Percentiles rank a stretch among this genome's conserved stretches.
Evolutionary conservation across 768 basidiomycete genomes (phyloP).

Genomic region (Amanita pallidorosea): DNA sequence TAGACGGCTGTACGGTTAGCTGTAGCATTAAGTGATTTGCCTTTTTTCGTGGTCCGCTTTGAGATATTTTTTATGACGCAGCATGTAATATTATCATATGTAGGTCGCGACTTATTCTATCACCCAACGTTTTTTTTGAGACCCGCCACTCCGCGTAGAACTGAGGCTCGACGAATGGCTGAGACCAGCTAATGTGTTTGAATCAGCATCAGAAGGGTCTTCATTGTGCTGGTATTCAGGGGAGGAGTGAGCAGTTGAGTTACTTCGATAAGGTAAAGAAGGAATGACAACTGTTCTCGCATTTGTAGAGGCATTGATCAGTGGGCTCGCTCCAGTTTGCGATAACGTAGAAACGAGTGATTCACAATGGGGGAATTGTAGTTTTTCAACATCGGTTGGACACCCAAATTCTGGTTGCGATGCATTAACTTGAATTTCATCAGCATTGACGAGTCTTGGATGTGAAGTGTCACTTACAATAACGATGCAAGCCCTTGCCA

Average conservation of each 20-base stretch:
- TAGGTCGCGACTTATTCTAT: constrained; percentile 7
- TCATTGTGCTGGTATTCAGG: neutral
- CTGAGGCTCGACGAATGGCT: neutral
- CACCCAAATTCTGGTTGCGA: constrained; percentile 24
- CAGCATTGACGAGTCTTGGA: neutral
- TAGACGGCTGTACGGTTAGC: constrained; percentile 13
- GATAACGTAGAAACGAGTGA: constrained; percentile 35
- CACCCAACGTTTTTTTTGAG: neutral
- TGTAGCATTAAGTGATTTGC: neutral
- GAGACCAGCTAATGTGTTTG: neutral
- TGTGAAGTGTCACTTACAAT: constrained; percentile 34
- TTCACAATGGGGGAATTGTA: constrained; percentile 48
- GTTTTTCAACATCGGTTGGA: constrained; percentile 43
- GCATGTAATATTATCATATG: constrained; percentile 12
- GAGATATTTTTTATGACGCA: neutral
- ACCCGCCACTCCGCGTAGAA: neutral
- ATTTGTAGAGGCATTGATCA: neutral
- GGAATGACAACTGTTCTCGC: neutral
- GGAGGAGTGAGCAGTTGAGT: neutral
- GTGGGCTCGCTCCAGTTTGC: neutral
- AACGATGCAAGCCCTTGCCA: constrained; percentile 59
- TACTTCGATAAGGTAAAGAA: neutral
- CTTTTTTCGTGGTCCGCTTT: neutral
- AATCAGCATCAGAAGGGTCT: neutral
- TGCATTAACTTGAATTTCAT: constrained; percentile 25